Evolutionary conservation across 768 basidiomycete genomes (phyloP).

Genomic region (Phaffia australis): DNA sequence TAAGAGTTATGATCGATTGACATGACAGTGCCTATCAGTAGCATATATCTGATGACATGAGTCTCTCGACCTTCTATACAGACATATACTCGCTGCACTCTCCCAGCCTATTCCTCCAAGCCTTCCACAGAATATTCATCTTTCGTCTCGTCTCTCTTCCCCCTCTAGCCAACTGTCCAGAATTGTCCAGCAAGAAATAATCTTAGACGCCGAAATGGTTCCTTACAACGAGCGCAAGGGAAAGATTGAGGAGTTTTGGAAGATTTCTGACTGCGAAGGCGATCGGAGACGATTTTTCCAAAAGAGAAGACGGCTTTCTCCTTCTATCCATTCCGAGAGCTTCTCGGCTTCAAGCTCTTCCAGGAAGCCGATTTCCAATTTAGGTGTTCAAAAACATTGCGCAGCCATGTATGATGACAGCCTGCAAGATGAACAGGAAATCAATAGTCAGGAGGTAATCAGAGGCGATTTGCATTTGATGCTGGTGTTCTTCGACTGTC

Average conservation of each 20-base stretch:
- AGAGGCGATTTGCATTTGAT: slow-evolving; percentile 51
- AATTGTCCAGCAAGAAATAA: slow-evolving; percentile 28
- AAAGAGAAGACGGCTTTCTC: background rate
- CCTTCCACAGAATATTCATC: slow-evolving; percentile 15
- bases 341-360: background rate
- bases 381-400: too few relatives aligned
- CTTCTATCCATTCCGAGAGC: background rate
- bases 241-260: slow-evolving; percentile 57
- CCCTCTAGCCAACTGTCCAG: background rate
- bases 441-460: slow-evolving; percentile 39
- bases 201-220: slow-evolving; percentile 82
- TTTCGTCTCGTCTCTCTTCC: background rate
- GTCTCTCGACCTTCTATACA: slow-evolving; percentile 34
- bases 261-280: slow-evolving; percentile 28
- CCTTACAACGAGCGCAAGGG: slow-evolving; percentile 53
- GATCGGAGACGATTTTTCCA: slow-evolving; percentile 19
- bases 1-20: background rate
- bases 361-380: slow-evolving; percentile 31
- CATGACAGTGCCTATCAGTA: background rate
- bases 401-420: too few relatives aligned
- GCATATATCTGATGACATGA: background rate
- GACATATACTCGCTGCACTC: slow-evolving; percentile 54
- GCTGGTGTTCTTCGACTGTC: slow-evolving; percentile 77
- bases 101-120: slow-evolving; percentile 37
- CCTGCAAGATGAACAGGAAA: too few relatives aligned